These are phyloP conservation scores for Huntiella moniliformis DNA, from an alignment of 2,329 filamentous ascomycete genomes.

Conservation along the genomic window DNA sequence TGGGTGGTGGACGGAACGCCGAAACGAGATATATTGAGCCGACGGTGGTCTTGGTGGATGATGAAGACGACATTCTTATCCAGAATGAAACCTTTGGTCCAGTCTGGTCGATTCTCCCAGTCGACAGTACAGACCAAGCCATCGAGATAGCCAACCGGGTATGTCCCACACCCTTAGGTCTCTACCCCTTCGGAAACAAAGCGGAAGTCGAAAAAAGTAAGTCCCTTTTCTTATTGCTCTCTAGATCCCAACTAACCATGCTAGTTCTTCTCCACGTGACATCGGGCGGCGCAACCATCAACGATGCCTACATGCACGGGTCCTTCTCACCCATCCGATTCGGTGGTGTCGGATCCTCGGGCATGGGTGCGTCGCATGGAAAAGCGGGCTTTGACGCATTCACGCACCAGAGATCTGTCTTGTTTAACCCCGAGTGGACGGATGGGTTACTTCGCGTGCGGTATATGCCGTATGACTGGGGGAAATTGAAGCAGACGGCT, in stretches of 20 bases:
- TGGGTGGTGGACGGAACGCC: conserved; percentile 72
- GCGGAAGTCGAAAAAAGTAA: conserved; percentile 56
- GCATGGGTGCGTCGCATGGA: conserved; percentile 60
- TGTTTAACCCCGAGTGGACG: conserved; percentile 46
- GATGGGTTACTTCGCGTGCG: conserved; percentile 48
- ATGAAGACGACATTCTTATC: conserved; percentile 58
- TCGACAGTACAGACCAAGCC: conserved; percentile 66
- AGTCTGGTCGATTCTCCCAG: conserved; percentile 66
- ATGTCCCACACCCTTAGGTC: conserved; percentile 62
- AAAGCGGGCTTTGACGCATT: conserved; percentile 53
- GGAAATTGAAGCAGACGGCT: conserved; percentile 23
- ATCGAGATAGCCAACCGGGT: conserved; percentile 65
- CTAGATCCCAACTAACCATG: neutral
- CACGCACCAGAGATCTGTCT: conserved; percentile 38
- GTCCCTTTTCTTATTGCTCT: conserved; percentile 13
- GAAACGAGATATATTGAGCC: conserved; percentile 71
- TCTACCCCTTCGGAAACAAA: conserved; percentile 74
- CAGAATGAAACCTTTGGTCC: conserved; percentile 80
- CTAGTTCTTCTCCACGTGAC: conserved; percentile 41
- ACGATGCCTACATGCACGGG: conserved; percentile 51
- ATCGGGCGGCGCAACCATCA: conserved; percentile 50
- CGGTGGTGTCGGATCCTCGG: conserved; percentile 66
- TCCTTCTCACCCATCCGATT: conserved; percentile 55
- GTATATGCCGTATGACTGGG: conserved; percentile 39
- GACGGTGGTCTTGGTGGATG: conserved; percentile 72